Evolutionary conservation across 2,329 filamentous ascomycete genomes (phyloP).

Genomic region (Drechmeria coniospora): DNA sequence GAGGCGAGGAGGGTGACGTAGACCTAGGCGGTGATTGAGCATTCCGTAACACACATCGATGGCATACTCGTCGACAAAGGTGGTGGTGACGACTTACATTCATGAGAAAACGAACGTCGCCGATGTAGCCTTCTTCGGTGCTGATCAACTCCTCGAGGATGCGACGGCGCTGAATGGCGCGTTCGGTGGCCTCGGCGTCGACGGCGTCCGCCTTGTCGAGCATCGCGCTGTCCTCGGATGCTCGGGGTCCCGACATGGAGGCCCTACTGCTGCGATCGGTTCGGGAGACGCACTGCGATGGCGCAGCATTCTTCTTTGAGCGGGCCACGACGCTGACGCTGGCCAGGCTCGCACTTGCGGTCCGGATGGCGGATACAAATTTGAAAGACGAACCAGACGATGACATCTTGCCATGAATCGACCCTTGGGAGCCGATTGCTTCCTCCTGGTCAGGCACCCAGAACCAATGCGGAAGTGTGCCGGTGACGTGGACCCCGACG

Average conservation of each 20-base stretch:
- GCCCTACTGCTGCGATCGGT: slow-evolving; percentile 48
- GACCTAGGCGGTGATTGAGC: slow-evolving; percentile 32
- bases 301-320: slow-evolving; percentile 35
- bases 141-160: slow-evolving; percentile 73
- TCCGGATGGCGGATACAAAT: slow-evolving; percentile 68
- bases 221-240: slow-evolving; percentile 49
- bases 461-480: slow-evolving; percentile 3
- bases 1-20: slow-evolving; percentile 62
- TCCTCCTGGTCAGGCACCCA: background rate
- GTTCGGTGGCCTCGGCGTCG: slow-evolving; percentile 55
- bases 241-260: slow-evolving; percentile 42
- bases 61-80: too few species aligned
- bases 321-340: slow-evolving; percentile 54
- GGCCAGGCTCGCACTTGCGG: slow-evolving; percentile 62
- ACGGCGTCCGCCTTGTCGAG: slow-evolving; percentile 35
- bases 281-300: slow-evolving; percentile 38
- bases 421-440: background rate
- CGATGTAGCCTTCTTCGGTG: slow-evolving; percentile 80
- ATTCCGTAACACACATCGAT: background rate
- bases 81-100: slow-evolving; percentile 47
- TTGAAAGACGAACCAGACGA: slow-evolving; percentile 63
- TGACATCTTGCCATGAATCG: slow-evolving; percentile 17
- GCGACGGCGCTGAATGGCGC: slow-evolving; percentile 60
- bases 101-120: slow-evolving; percentile 71
- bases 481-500: slow-evolving; percentile 1